These are phyloP conservation scores for Pseudofabraea citricarpa DNA, from an alignment of 2,329 filamentous ascomycete species.

Conservation along the genomic window DNA sequence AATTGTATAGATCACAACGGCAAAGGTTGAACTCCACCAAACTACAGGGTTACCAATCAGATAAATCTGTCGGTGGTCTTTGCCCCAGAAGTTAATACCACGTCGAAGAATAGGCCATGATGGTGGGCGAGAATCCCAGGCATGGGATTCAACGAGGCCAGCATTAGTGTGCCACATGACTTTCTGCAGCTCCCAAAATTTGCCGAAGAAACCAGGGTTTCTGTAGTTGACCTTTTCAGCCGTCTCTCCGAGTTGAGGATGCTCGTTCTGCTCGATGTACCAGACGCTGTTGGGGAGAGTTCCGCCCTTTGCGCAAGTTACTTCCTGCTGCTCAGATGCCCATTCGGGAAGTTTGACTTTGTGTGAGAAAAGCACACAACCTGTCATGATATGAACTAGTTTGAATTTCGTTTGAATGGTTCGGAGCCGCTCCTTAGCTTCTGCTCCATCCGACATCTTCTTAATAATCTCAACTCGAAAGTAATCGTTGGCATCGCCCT, in stretches of 20 bases:
- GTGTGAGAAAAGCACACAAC: constrained; percentile 94
- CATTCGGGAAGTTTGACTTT: constrained; percentile 98
- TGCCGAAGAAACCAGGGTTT: constrained; percentile 91
- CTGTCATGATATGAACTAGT: constrained; percentile 93
- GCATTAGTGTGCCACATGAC: constrained; percentile 99
- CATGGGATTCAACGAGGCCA: constrained; percentile 90
- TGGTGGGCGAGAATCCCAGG: constrained; percentile 92
- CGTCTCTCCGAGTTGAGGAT: constrained; percentile 67
- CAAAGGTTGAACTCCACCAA: constrained; percentile 84
- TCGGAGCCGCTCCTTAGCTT: constrained; percentile 78
- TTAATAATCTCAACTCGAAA: constrained; percentile 96
- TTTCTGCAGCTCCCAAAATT: constrained; percentile 94
- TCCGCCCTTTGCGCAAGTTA: constrained; percentile 90
- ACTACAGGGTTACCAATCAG: constrained; percentile 91
- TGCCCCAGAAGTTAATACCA: constrained; percentile 99
- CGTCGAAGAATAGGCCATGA: constrained; percentile 90
- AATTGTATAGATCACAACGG: constrained; percentile 68
- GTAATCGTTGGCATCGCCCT: constrained; percentile 92
- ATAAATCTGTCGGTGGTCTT: constrained; percentile 90
- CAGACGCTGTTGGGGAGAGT: constrained; percentile 95
- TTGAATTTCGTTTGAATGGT: constrained; percentile 97
- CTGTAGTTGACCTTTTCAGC: constrained; percentile 95
- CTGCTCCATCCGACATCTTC: constrained; percentile 71
- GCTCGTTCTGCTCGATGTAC: constrained; percentile 90
- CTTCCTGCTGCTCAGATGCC: constrained; percentile 97